Conservation (phyloP, 169 alveolate species). For the Eimeria acervulina region DNA sequence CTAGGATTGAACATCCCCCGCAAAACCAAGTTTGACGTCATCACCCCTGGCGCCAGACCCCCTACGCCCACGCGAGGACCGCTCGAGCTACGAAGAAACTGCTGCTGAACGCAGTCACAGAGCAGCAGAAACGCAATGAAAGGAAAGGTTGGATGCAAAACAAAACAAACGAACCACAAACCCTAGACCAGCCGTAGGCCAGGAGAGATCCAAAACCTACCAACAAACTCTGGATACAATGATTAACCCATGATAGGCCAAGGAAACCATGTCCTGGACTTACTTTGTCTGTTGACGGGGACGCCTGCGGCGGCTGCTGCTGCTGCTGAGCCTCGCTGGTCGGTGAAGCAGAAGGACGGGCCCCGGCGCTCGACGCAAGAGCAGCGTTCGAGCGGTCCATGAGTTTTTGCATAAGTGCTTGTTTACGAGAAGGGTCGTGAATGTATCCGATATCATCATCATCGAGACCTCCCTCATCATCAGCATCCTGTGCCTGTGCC, state of each 20-base stretch:
- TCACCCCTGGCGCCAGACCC: slow-evolving; percentile 9
- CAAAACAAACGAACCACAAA: no score
- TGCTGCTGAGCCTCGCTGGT: slow-evolving; percentile 53
- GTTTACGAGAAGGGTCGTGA: slow-evolving; percentile 75
- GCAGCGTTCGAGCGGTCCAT: slow-evolving; percentile 71
- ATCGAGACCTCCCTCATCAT: slow-evolving; percentile 80
- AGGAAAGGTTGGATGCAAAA: no score
- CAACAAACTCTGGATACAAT: neutral
- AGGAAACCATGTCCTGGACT: neutral
- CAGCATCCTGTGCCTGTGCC: slow-evolving; percentile 58
- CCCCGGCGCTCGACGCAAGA: slow-evolving; percentile 5
- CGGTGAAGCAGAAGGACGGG: slow-evolving; percentile 50
- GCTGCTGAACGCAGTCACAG: slow-evolving; percentile 58
- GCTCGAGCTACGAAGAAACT: slow-evolving; percentile 38
- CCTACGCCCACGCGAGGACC: slow-evolving; percentile 33
- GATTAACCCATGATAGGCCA: neutral
- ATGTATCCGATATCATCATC: slow-evolving; percentile 78
- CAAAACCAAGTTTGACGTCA: slow-evolving; percentile 21
- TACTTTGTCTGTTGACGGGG: slow-evolving; percentile 67
- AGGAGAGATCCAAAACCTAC: no score
- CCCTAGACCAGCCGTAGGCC: neutral
- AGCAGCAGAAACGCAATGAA: neutral
- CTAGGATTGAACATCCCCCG: slow-evolving; percentile 59
- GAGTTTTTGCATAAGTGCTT: slow-evolving; percentile 82
- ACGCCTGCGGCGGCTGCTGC: slow-evolving; percentile 60